Evolutionary conservation across 352 stramenopile species (phyloP).

Genomic region (Phytophthora quininea): DNA sequence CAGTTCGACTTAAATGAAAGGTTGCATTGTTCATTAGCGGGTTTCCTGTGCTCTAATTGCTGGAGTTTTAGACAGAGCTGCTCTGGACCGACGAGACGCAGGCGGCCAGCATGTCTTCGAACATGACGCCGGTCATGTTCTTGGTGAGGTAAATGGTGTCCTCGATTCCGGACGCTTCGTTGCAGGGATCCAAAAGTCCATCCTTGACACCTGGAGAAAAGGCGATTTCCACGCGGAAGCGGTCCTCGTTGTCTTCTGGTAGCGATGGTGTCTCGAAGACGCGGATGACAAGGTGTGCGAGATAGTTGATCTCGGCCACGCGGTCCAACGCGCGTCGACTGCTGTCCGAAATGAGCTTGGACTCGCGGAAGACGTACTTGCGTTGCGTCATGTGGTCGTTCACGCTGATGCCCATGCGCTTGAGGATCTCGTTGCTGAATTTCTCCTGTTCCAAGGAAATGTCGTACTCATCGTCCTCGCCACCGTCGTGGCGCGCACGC

Average conservation of each 20-base stretch:
- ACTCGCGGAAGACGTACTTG: slow-evolving; percentile 84
- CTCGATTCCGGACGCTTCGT: slow-evolving; percentile 42
- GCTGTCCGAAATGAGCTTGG: slow-evolving; percentile 81
- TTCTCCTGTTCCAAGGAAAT: slow-evolving; percentile 84
- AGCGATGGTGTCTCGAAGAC: slow-evolving; percentile 96
- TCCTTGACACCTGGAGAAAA: slow-evolving; percentile 80
- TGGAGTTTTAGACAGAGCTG: slow-evolving; percentile 21
- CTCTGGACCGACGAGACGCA: slow-evolving; percentile 82
- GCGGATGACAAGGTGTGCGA: slow-evolving; percentile 98
- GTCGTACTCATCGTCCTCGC: slow-evolving; percentile 71
- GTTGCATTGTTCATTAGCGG: background rate
- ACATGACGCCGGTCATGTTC: slow-evolving; percentile 89
- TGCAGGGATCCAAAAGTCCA: slow-evolving; percentile 24
- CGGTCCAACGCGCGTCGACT: slow-evolving; percentile 80
- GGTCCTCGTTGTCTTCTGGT: slow-evolving; percentile 82
- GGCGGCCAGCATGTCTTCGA: slow-evolving; percentile 87
- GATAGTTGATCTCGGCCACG: slow-evolving; percentile 96
- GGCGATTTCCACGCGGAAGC: slow-evolving; percentile 87
- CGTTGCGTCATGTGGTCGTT: slow-evolving; percentile 78
- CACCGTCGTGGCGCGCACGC: slow-evolving; percentile 57
- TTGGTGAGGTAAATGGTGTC: slow-evolving; percentile 86
- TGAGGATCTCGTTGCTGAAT: slow-evolving; percentile 86
- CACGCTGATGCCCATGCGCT: slow-evolving; percentile 86
- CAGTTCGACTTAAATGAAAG: slow-evolving; percentile 18
- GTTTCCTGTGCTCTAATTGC: background rate